These are phyloP conservation scores for Saksenaea oblongispora DNA, from an alignment of 371 early-diverging fungal species.

Conservation along the genomic window DNA sequence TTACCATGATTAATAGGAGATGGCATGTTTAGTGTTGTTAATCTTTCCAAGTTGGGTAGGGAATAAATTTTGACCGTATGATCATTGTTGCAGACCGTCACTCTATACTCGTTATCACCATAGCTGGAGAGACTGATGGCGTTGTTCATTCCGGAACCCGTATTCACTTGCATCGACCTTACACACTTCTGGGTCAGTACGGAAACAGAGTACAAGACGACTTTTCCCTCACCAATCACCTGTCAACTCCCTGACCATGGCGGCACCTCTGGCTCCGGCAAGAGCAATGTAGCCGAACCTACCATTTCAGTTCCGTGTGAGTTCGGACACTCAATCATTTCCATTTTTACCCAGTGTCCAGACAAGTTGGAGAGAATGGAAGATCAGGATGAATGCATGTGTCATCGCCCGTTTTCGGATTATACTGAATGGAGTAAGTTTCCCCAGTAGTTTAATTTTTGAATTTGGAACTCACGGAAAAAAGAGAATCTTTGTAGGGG, in stretches of 20 bases:
- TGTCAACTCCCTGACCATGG: conserved; percentile 12
- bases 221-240: conserved; percentile 14
- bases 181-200: not conserved
- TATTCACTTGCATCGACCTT: conserved; percentile 14
- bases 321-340: not conserved
- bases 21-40: conserved; percentile 67
- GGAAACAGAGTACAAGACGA: not conserved
- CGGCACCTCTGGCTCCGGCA: conserved; percentile 25
- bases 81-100: conserved; percentile 91
- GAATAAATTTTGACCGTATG: conserved; percentile 47
- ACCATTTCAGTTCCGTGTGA: not conserved
- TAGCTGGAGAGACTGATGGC: conserved; percentile 12
- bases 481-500: conserved; percentile 14
- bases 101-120: conserved; percentile 10
- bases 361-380: conserved; percentile 19
- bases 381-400: conserved; percentile 12
- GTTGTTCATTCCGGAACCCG: conserved; percentile 25
- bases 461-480: conserved; percentile 9
- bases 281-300: conserved; percentile 23
- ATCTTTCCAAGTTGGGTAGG: conserved; percentile 51
- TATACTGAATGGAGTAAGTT: conserved; percentile 6
- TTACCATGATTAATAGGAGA: conserved; percentile 80
- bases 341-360: conserved; percentile 19
- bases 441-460: not conserved
- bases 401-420: conserved; percentile 16